Evolutionary conservation across 2,329 filamentous ascomycete genomes (phyloP).

Genomic region (Cladosporium austrohemisphaericum): DNA sequence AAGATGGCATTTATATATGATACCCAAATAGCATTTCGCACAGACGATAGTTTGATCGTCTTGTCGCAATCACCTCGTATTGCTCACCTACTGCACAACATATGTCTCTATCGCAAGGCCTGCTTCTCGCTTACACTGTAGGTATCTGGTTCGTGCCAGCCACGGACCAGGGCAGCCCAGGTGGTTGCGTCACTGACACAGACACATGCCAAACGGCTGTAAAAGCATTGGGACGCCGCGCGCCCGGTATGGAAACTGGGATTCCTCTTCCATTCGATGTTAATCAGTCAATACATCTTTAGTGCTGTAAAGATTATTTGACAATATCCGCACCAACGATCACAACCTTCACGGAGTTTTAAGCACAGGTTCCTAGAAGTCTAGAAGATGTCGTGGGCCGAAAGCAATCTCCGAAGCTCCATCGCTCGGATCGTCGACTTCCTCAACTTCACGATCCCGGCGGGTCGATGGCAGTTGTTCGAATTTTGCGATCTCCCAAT

Average conservation of each 20-base stretch:
- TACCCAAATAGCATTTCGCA: conserved; percentile 8
- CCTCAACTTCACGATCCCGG: conserved; percentile 25
- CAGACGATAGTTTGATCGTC: no score
- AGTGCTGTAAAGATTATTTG: no score
- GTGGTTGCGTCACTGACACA: conserved; percentile 8
- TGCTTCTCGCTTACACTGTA: no score
- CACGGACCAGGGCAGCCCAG: no score
- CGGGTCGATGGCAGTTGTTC: conserved; percentile 30
- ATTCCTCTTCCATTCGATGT: no score
- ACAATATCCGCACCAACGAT: neutral
- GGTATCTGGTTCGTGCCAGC: no score
- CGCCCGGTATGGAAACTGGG: no score
- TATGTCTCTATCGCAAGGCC: neutral
- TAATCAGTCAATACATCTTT: no score
- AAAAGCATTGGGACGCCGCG: no score
- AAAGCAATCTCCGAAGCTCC: neutral
- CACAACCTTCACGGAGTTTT: neutral
- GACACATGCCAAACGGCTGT: neutral
- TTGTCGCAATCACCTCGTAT: no score
- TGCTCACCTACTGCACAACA: neutral
- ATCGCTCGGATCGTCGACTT: conserved; percentile 11
- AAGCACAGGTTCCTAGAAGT: neutral
- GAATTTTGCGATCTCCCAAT: conserved; percentile 28
- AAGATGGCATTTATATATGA: neutral
- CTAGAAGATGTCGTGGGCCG: neutral